phyloP scores from a whole-genome alignment of 2,329 filamentous ascomycete genomes.

The Ophiognomonia clavigignenti-juglandacearum region DNA sequence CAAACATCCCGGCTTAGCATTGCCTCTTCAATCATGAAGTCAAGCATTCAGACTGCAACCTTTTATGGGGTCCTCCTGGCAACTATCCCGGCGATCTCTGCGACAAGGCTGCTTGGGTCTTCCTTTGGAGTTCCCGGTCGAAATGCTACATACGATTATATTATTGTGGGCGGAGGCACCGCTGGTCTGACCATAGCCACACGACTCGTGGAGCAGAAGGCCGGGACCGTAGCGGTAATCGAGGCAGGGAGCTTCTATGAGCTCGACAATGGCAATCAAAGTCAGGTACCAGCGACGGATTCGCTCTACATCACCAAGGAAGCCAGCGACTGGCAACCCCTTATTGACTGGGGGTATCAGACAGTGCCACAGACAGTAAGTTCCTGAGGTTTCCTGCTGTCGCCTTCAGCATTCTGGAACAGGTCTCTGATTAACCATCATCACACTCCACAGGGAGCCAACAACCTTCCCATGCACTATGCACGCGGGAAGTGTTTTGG shows the following conservation, averaged over 20 bases:
- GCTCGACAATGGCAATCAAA: conserved; percentile 1
- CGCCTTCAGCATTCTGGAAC: no score
- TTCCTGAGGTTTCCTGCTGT: not conserved
- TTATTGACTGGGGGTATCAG: conserved; percentile 2
- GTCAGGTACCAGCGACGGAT: not conserved
- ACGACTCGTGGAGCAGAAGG: not conserved
- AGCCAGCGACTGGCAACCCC: not conserved
- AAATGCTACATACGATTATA: not conserved
- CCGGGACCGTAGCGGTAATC: conserved; percentile 17
- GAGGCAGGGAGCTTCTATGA: conserved; percentile 9
- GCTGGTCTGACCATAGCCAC: conserved; percentile 5
- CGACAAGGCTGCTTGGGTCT: not conserved
- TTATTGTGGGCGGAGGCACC: conserved; percentile 5
- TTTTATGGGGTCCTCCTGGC: no score
- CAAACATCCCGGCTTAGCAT: no score
- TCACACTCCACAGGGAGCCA: not conserved
- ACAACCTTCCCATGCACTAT: not conserved
- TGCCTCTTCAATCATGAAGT: no score
- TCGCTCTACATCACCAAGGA: not conserved
- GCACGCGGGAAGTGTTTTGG: not conserved
- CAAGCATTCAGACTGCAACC: no score
- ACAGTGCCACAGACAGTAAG: conserved; percentile 2
- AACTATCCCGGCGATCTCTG: no score
- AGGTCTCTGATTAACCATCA: not conserved
- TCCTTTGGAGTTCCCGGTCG: conserved; percentile 2